Conservation (phyloP, 129 eudicot genomes). For the Apium graveolens region DNA sequence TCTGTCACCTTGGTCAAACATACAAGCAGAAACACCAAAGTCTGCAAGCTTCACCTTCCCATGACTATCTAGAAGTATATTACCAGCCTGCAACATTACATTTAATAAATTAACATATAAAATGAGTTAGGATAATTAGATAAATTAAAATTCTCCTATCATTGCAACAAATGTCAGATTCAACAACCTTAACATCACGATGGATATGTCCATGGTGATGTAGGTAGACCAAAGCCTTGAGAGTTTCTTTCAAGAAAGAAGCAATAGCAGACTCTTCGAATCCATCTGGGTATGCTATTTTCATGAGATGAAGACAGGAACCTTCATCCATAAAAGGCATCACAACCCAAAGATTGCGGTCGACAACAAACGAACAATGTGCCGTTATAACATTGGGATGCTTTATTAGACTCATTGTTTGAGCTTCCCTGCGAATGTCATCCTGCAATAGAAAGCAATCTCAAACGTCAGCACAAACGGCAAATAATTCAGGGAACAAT, state of each 20-base stretch:
- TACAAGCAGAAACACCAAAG: slow-evolving; percentile 97
- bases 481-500: background rate
- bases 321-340: slow-evolving; percentile 99
- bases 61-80: slow-evolving; percentile 80
- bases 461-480: slow-evolving; percentile 10
- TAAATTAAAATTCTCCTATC: background rate
- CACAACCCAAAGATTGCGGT: slow-evolving; percentile 91
- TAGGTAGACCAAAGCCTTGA: slow-evolving; percentile 88
- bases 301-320: slow-evolving; percentile 96
- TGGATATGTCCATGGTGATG: slow-evolving; percentile 96
- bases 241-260: slow-evolving; percentile 82
- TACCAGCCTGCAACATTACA: slow-evolving; percentile 75
- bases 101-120: slow-evolving; percentile 1
- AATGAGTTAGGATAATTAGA: background rate
- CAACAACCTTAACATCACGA: slow-evolving; percentile 82
- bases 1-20: slow-evolving; percentile 98
- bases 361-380: slow-evolving; percentile 85
- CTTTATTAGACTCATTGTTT: slow-evolving; percentile 54
- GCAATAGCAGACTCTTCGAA: slow-evolving; percentile 85
- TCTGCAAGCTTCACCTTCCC: slow-evolving; percentile 95
- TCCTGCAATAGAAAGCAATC: slow-evolving; percentile 50
- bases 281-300: slow-evolving; percentile 89
- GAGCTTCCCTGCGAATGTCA: slow-evolving; percentile 76
- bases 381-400: slow-evolving; percentile 91
- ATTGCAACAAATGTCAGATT: slow-evolving; percentile 14